Base-by-base conservation (phyloP, 1,139 yeast genomes). In the Zygosaccharomyces pseudobailii region DNA sequence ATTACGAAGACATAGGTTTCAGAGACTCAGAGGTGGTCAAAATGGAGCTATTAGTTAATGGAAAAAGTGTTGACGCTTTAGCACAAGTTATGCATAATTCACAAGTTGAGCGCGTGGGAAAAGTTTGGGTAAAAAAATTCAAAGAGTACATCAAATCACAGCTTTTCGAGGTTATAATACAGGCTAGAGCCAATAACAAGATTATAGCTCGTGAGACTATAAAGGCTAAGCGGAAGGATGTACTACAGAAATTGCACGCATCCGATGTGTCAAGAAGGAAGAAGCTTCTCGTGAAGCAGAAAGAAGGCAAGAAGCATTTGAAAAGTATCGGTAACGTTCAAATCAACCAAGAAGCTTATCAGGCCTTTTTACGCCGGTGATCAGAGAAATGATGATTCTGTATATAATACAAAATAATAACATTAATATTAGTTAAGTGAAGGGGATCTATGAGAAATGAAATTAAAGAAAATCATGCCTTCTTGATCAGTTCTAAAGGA, bases 1-100 rank as follows among this genome's bases (percentile, higher is more conserved):
- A 92, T 67, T 92, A 92, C 61, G 97, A 92, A 59, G 97, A 92
- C 62, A 82, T 86, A 2, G 98, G 97, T 0, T 92, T 89, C 67
- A 74, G 72, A 54, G 76, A 79, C 33, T 80, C 95, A 1, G 90
- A 87, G 59, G 79, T 92, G 28, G 92, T 87, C 36, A 92, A 92
- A 61, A 71, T 92, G 71, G 97, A 90, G 63, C 74, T 92, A 39
- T 73, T 94, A 53, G 96, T 92, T 7, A 92, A 92, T 64, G 96
- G 97, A 2, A 81, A 74, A 42, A 81, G 95, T 17, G 87, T 92
- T 43, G 98, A 92, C 71, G 97, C 98, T 0, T 73, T 92, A 45
- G 88, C 97, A 0, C 92, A 87, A 47, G 89, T 92, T 6, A 77
- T 90, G 80, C 98, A 92, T 63, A 70, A 78, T 43, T 80, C 90